Conservation (phyloP, 192 early-diverging fungal species). For the Gaertneriomyces semiglobifer region DNA sequence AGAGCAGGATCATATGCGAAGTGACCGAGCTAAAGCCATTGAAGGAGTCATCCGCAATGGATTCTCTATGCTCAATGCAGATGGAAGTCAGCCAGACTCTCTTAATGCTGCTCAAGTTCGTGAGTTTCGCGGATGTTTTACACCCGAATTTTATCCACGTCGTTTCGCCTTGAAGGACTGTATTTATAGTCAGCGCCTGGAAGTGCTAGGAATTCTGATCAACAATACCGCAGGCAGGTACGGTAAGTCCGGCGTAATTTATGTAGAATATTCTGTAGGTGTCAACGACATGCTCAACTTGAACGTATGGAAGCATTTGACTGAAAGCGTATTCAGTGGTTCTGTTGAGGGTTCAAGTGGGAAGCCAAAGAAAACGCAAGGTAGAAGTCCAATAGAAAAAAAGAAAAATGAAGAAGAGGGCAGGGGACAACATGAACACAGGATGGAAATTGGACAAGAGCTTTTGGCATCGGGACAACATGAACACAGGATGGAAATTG, state of each 20-base stretch:
- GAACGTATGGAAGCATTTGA: not conserved
- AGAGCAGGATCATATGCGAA: not conserved
- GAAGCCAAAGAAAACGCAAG: too few relatives aligned
- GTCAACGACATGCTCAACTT: not conserved
- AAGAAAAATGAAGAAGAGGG: too few relatives aligned
- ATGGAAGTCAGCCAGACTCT: not conserved
- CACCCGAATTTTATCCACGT: not conserved
- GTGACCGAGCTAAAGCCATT: not conserved
- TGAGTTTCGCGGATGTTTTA: not conserved
- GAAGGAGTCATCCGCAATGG: not conserved
- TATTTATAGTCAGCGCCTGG: not conserved
- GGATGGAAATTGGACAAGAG: too few relatives aligned
- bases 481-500: too few relatives aligned
- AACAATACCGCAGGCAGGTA: not conserved
- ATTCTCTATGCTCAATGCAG: not conserved
- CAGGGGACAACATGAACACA: too few relatives aligned
- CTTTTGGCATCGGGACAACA: too few relatives aligned
- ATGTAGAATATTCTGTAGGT: not conserved
- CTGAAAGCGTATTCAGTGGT: too few relatives aligned
- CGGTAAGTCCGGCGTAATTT: not conserved
- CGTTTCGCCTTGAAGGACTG: not conserved
- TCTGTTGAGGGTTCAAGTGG: too few relatives aligned
- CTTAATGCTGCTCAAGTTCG: not conserved
- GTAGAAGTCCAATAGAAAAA: too few relatives aligned
- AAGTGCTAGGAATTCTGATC: not conserved